Base-by-base conservation (phyloP, 495 filamentous ascomycete genomes). In the Cryomyces antarcticus region DNA sequence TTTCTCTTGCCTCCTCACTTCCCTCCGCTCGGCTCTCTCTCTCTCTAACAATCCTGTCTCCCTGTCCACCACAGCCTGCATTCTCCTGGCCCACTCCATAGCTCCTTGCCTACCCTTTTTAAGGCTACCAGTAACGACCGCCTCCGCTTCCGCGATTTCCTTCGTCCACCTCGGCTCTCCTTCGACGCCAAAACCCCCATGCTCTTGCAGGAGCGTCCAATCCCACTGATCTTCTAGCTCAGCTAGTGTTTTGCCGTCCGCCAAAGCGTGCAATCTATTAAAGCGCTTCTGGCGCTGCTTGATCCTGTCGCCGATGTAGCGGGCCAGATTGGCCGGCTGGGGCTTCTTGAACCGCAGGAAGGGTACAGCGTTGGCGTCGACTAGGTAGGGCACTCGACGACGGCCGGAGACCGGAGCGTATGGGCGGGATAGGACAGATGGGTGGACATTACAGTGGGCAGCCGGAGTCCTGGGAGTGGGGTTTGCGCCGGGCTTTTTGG, bases 291-390 rank as follows among this genome's bases (percentile, higher is more conserved):
- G 54, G 6, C 60, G 59, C 38, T 42, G 41, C 12, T 48, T 7
- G 12, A 70, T 47, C 41, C 70, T 77, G 30, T 69, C 57, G 6
- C 65, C 56, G 9, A 89, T 55, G 0, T 79, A 60, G 4, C 67
- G 57, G 46, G 67, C 70, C 4, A 87, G 59, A 31, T 58, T 58
- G 30, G 52, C 49, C 5, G 79, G 66, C 50, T 83, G 78, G 6
- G 80, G 79, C 53, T 84, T 85, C 47, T 64, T 68, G 41, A 81
- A 55, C 27, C 80, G 73, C 37, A 89, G 57, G 45, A 86, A 77
- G 0, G 82, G 79, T n/a, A 80, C 48, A 28, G 68, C 70, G 33
- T 61, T 60, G 3, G 73, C 70, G 46, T 64, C 65, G 48, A 71
- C 70, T 2, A 85, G 55, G 0, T 57, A 57, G 0, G 82, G 82